Evolutionary conservation across 345 rosid species (phyloP), one percentile per base, ranked within the genome.

Genomic region (Sapria himalayana): DNA sequence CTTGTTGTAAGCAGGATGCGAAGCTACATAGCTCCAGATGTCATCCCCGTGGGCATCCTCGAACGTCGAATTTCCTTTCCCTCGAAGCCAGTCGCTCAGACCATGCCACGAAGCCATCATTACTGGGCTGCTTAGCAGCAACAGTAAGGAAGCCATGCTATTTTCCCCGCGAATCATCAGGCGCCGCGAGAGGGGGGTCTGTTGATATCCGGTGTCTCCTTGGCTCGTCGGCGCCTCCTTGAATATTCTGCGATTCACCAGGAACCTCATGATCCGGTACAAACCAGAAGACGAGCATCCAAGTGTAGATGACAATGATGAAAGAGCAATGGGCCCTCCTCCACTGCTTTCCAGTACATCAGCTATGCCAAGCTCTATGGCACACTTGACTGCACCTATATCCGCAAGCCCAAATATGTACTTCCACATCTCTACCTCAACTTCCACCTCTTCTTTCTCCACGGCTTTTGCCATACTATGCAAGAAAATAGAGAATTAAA

Each of bases 381-480:
- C 92, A 50, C 96, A 80, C 52, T 73, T 85, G 15, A 71, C 72
- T 10, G 54, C 82, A 22, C 82, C 85, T 29, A 59, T 55, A 4
- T 72, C 66, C 3, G 56, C 39, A 46, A 62, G 68, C 3, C 91
- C 89, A 3, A 76, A 57, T 14, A 46, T 40, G 51, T 64, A 72
- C 9, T 41, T 70, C 85, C 80, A 76, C 12, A 69, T 52, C 19
- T 76, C 74, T 14, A 64, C 41, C 37, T 55, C 58, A 19, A 75
- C 81, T 38, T 27, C 21, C 14, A 41, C 66, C 42, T 71, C 77
- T 49, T 56, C 69, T 14, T 18, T 36, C 3, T 55, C 51, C n/a
- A n/a, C n/a, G n/a, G n/a, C n/a, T n/a, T 39, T 10, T 9, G n/a
- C n/a, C n/a, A n/a, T n/a, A n/a, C n/a, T n/a, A n/a, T n/a, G n/a